Conservation (phyloP, 768 basidiomycete species). For the Infundibulicybe gibba region DNA sequence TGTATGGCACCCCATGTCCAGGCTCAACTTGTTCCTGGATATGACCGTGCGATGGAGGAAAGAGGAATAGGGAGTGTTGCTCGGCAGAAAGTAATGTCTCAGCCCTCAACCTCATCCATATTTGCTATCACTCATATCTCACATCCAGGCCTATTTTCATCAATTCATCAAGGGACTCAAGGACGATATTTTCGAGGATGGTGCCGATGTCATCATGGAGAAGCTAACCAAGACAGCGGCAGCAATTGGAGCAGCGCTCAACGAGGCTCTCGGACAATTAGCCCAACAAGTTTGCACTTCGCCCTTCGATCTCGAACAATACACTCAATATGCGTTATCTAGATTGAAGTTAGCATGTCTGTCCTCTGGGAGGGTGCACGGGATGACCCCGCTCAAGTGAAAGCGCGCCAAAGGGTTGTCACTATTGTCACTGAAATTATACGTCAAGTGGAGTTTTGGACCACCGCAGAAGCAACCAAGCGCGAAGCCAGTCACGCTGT, state of each 20-base stretch:
- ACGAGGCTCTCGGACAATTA: slow-evolving; percentile 41
- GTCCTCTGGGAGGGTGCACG: slow-evolving; percentile 56
- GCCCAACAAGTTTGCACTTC: slow-evolving; percentile 47
- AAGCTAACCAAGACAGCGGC: slow-evolving; percentile 42
- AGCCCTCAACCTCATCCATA: neutral
- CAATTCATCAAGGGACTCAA: slow-evolving; percentile 38
- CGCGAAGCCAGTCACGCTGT: slow-evolving; percentile 10
- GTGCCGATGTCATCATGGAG: slow-evolving; percentile 46
- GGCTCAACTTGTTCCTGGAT: slow-evolving; percentile 44
- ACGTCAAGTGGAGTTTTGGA: slow-evolving; percentile 42
- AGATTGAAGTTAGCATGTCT: slow-evolving; percentile 53
- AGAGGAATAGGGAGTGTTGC: slow-evolving; percentile 53
- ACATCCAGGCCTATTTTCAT: slow-evolving; percentile 42
- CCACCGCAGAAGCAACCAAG: slow-evolving; percentile 29
- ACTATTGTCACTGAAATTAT: slow-evolving; percentile 33
- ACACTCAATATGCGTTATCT: neutral
- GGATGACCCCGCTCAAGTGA: slow-evolving; percentile 44
- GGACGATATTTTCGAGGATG: slow-evolving; percentile 48
- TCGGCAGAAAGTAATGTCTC: slow-evolving; percentile 48
- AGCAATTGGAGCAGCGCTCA: slow-evolving; percentile 46
- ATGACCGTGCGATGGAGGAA: slow-evolving; percentile 51
- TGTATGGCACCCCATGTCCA: slow-evolving; percentile 56
- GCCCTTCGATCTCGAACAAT: slow-evolving; percentile 9
- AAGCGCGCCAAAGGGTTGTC: slow-evolving; percentile 34
- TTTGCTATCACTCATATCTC: neutral